A percentile compares a stretch with the other conserved stretches of the same genome.
Evolutionary conservation across 1,284 basidiomycete species (phyloP).

Genomic region (Rhodotorula sp.): DNA sequence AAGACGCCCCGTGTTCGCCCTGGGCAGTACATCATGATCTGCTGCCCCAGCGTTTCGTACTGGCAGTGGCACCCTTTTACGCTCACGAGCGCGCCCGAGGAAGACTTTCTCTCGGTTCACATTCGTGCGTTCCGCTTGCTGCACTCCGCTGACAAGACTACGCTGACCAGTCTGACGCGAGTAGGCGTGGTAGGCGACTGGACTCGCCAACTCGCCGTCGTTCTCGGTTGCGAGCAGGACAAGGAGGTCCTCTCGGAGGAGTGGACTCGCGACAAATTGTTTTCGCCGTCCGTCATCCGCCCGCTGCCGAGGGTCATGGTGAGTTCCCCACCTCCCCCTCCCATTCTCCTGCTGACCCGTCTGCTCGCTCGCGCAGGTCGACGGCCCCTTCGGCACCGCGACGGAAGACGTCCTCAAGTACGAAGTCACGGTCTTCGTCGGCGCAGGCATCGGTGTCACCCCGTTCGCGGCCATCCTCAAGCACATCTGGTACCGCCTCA

Average conservation of each 20-base stretch:
- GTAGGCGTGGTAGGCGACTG: conserved; percentile 71
- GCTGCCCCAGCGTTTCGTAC: conserved; percentile 77
- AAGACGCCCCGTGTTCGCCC: conserved; percentile 45
- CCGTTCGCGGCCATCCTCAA: conserved; percentile 89
- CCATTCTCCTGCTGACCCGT: neutral
- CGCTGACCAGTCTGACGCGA: neutral
- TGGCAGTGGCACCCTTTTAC: conserved; percentile 96
- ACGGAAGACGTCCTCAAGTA: conserved; percentile 52
- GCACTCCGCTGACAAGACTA: fast-evolving
- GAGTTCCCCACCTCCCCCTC: neutral
- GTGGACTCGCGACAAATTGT: conserved; percentile 50
- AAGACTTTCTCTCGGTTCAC: conserved; percentile 85
- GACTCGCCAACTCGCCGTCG: conserved; percentile 69
- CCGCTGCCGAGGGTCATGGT: conserved; percentile 83
- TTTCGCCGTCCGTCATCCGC: conserved; percentile 58
- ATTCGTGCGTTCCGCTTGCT: conserved; percentile 55
- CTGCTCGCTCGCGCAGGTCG: conserved; percentile 25
- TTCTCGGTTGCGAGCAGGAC: conserved; percentile 77
- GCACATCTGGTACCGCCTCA: conserved; percentile 69
- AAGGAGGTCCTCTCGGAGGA: conserved; percentile 59
- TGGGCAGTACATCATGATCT: conserved; percentile 70
- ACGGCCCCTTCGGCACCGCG: conserved; percentile 45
- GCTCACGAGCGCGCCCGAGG: conserved; percentile 73
- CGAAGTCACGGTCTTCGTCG: conserved; percentile 78
- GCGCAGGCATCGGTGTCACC: conserved; percentile 84